phyloP scores from a whole-genome alignment of 371 early-diverging fungal genomes.

The Rhizopus stolonifer region DNA sequence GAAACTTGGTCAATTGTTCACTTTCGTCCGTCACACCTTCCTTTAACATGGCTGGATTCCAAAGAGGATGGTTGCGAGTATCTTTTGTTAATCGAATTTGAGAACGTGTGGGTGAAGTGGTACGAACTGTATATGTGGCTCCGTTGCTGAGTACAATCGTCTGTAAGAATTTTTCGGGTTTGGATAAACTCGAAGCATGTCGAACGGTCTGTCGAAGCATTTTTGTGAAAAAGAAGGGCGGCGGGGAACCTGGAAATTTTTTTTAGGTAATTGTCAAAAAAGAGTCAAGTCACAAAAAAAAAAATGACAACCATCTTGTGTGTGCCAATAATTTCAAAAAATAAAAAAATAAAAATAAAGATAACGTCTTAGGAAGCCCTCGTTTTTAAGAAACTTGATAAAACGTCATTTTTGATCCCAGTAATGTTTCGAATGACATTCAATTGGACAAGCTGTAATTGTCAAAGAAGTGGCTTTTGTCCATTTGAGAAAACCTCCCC shows the following conservation, averaged over 20 bases:
- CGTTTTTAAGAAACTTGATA: no score
- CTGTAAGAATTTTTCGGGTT: constrained; percentile 78
- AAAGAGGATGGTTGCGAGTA: constrained; percentile 88
- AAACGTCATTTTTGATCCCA: no score
- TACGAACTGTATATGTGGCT: constrained; percentile 77
- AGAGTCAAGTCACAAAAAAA: no score
- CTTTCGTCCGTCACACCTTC: constrained; percentile 64
- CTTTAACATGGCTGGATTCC: constrained; percentile 78
- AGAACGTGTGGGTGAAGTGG: constrained; percentile 80
- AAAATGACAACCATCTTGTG: no score
- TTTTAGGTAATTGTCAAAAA: background rate
- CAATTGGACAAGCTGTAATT: no score
- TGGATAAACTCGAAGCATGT: constrained; percentile 17
- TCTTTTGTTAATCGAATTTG: constrained; percentile 87
- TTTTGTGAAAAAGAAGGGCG: background rate
- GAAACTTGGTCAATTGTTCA: constrained; percentile 75
- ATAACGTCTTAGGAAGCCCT: no score
- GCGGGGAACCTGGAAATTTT: constrained; percentile 4
- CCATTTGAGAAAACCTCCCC: no score
- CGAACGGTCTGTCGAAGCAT: background rate
- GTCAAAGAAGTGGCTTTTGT: no score
- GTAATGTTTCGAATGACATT: no score
- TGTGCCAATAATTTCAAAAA: no score
- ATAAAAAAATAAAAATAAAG: no score
- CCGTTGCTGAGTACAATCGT: constrained; percentile 89